phyloP scores from a whole-genome alignment of 257 asterid species.

The Nyctanthes arbortristis region DNA sequence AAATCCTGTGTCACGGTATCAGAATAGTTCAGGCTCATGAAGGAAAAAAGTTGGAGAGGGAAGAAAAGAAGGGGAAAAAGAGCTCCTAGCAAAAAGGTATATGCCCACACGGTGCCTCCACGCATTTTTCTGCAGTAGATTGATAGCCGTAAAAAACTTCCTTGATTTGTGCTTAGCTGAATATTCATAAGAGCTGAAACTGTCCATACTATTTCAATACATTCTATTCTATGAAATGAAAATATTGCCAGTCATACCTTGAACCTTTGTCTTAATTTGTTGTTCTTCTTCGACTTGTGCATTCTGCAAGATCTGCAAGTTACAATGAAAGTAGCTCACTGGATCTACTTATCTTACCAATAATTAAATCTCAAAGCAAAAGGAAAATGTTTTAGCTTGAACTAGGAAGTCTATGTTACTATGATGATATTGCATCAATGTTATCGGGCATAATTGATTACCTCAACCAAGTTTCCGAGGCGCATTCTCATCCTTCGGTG shows the following conservation, averaged over 20 bases:
- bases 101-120: not conserved
- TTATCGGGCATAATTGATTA: slow-evolving; percentile 26
- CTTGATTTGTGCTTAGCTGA: not conserved
- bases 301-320: slow-evolving; percentile 52
- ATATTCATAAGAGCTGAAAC: not conserved
- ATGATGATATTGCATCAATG: slow-evolving; percentile 4
- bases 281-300: slow-evolving; percentile 44
- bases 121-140: not conserved
- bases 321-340: slow-evolving; percentile 18
- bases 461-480: slow-evolving; percentile 70
- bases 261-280: slow-evolving; percentile 34
- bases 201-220: no score
- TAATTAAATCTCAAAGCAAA: not conserved
- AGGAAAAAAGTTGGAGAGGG: not conserved
- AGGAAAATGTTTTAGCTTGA: not conserved
- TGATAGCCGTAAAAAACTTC: not conserved
- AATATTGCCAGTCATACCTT: slow-evolving; percentile 33
- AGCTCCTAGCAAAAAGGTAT: not conserved
- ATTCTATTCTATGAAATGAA: not conserved
- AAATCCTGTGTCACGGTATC: slow-evolving; percentile 50
- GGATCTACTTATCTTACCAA: slow-evolving; percentile 6
- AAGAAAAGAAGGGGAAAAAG: not conserved
- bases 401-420: not conserved
- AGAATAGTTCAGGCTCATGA: slow-evolving; percentile 1
- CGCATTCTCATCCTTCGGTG: slow-evolving; percentile 85